Evolutionary conservation across 805 yeast genomes (phyloP).

Genomic region (Kazachstania psychrophila): DNA sequence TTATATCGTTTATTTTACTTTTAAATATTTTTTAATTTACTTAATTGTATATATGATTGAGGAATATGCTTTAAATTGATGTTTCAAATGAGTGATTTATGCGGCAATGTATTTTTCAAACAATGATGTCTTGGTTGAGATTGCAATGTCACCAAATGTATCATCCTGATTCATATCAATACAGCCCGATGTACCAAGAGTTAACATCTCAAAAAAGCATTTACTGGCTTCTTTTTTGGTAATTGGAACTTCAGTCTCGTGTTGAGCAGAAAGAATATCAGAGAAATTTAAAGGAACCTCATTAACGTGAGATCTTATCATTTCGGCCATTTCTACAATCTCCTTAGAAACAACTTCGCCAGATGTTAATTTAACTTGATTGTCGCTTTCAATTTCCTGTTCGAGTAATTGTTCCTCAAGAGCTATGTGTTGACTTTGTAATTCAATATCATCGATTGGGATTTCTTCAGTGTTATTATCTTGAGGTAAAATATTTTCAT

Average conservation of each 20-base stretch:
- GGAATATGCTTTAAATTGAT: neutral
- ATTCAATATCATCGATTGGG: no score
- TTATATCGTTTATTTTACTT: no score
- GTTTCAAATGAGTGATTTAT: neutral
- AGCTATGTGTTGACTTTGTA: no score
- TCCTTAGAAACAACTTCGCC: conserved; percentile 22
- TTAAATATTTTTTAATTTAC: no score
- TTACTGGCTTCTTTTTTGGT: conserved; percentile 21
- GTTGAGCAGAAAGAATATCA: conserved; percentile 1
- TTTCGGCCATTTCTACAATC: conserved; percentile 23
- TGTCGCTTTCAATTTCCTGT: no score
- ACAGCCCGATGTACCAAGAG: conserved; percentile 70
- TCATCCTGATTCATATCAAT: conserved; percentile 50
- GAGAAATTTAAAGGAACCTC: conserved; percentile 3
- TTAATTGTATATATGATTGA: no score
- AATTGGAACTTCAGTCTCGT: conserved; percentile 5
- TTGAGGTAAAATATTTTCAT: no score
- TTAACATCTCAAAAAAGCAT: conserved; percentile 72
- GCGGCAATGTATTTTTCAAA: conserved; percentile 23
- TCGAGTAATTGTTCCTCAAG: no score
- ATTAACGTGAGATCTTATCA: conserved; percentile 12
- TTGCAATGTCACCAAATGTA: conserved; percentile 51
- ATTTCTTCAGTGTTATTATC: neutral
- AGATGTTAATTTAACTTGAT: conserved; percentile 9
- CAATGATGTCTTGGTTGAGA: conserved; percentile 38